Evolutionary conservation across 768 basidiomycete genomes (phyloP).

Genomic region (Candolleomyces eurysporus): DNA sequence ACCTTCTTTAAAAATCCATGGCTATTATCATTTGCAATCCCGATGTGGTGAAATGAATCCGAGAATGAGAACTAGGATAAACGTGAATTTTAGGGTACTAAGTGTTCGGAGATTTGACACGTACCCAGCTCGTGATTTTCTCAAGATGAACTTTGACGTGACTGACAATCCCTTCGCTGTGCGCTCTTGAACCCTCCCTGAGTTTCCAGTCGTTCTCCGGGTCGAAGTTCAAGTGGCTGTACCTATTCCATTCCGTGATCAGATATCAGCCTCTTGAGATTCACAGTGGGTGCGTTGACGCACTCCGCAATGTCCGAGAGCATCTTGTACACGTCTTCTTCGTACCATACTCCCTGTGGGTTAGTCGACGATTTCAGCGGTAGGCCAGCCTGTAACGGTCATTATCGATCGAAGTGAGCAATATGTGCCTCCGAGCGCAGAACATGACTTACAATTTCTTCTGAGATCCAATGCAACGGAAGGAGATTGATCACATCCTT

Average conservation of each 20-base stretch:
- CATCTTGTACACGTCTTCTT: slow-evolving; percentile 36
- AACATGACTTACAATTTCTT: slow-evolving; percentile 47
- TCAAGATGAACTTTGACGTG: slow-evolving; percentile 31
- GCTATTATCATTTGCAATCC: slow-evolving; percentile 13
- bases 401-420: too few relatives aligned
- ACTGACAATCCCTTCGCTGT: slow-evolving; percentile 27
- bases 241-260: slow-evolving; percentile 25
- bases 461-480: slow-evolving; percentile 60
- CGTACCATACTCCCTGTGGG: slow-evolving; percentile 31
- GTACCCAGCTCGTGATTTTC: slow-evolving; percentile 19
- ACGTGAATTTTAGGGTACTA: background rate
- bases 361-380: slow-evolving; percentile 36
- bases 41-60: slow-evolving; percentile 5
- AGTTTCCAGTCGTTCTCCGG: slow-evolving; percentile 47
- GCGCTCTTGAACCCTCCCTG: slow-evolving; percentile 34
- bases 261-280: background rate
- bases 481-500: slow-evolving; percentile 64
- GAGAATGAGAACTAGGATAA: slow-evolving; percentile 6
- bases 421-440: too few relatives aligned
- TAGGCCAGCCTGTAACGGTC: slow-evolving; percentile 37
- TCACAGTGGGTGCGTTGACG: slow-evolving; percentile 23
- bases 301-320: slow-evolving; percentile 52
- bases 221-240: slow-evolving; percentile 44
- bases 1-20: slow-evolving; percentile 33
- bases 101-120: slow-evolving; percentile 2